Conservation (phyloP, 1,284 basidiomycete species). For the Butyriboletus regius region DNA sequence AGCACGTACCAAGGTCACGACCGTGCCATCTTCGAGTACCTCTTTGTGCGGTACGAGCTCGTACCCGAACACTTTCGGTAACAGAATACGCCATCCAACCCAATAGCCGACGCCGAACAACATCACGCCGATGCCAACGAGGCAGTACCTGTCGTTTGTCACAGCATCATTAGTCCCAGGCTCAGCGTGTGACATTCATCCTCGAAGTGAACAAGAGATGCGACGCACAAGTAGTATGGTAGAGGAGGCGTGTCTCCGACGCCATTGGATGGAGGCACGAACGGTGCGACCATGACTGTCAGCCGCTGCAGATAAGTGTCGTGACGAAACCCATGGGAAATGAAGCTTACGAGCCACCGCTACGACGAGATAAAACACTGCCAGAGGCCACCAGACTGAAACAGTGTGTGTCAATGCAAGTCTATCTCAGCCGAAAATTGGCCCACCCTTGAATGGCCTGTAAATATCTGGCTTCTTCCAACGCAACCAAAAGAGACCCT, state of each 20-base stretch:
- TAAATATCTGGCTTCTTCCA: conserved; percentile 42
- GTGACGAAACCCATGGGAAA: background rate
- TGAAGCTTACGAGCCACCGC: conserved; percentile 42
- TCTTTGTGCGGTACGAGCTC: conserved; percentile 44
- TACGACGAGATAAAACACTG: conserved; percentile 49
- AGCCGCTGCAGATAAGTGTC: background rate
- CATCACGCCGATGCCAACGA: conserved; percentile 51
- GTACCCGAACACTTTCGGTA: conserved; percentile 48
- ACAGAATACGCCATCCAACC: conserved; percentile 46
- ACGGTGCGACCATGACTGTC: conserved; percentile 50
- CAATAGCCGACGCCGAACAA: conserved; percentile 46
- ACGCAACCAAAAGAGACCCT: conserved; percentile 55
- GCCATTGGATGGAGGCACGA: conserved; percentile 47
- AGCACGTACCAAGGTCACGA: conserved; percentile 45
- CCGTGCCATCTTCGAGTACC: conserved; percentile 48
- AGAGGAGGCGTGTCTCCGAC: conserved; percentile 55
- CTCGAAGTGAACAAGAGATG: background rate
- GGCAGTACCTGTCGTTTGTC: conserved; percentile 39
- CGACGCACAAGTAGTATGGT: conserved; percentile 50
- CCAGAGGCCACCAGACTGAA: conserved; percentile 52
- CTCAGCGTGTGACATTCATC: background rate
- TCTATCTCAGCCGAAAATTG: background rate
- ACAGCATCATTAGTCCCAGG: background rate
- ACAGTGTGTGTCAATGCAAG: background rate
- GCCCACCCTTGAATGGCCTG: conserved; percentile 52